These are phyloP conservation scores for Boletales sp. DNA, from an alignment of 768 basidiomycete genomes.

Conservation along the genomic window DNA sequence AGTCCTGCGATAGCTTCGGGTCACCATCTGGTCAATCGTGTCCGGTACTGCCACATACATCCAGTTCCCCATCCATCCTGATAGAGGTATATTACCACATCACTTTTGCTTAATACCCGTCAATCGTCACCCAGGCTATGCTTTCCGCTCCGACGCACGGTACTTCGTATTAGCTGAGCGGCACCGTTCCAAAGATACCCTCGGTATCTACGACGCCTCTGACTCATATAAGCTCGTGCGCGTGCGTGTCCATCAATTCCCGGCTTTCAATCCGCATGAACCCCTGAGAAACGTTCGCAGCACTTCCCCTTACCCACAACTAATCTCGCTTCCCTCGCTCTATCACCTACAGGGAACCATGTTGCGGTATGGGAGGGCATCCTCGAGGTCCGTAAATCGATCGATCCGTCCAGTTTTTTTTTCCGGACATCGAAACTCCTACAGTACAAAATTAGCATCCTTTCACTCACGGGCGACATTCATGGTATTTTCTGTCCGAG, in stretches of 20 bases:
- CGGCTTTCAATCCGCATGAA: conserved; percentile 14
- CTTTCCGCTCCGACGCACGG: conserved; percentile 75
- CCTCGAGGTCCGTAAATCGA: conserved; percentile 54
- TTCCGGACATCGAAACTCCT: not conserved
- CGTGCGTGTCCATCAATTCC: conserved; percentile 34
- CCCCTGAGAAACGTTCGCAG: conserved; percentile 37
- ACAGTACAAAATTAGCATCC: conserved; percentile 74
- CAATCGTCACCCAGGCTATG: conserved; percentile 49
- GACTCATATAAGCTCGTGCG: conserved; percentile 70
- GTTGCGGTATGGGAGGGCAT: conserved; percentile 83
- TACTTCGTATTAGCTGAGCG: conserved; percentile 87
- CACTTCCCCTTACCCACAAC: conserved; percentile 81
- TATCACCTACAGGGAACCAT: conserved; percentile 76
- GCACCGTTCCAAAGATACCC: conserved; percentile 84
- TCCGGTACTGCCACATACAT: conserved; percentile 78
- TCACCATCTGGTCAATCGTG: conserved; percentile 82
- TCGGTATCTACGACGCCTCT: conserved; percentile 78
- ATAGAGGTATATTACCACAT: conserved; percentile 50
- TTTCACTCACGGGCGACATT: conserved; percentile 62
- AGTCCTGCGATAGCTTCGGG: conserved; percentile 56
- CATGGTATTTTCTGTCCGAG: conserved; percentile 67
- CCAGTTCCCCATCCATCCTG: conserved; percentile 80
- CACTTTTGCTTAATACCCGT: not conserved
- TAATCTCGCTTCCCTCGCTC: conserved; percentile 62
- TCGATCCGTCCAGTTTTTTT: not conserved